phyloP scores from a whole-genome alignment of 345 rosid genomes.

The Populus deltoides region DNA sequence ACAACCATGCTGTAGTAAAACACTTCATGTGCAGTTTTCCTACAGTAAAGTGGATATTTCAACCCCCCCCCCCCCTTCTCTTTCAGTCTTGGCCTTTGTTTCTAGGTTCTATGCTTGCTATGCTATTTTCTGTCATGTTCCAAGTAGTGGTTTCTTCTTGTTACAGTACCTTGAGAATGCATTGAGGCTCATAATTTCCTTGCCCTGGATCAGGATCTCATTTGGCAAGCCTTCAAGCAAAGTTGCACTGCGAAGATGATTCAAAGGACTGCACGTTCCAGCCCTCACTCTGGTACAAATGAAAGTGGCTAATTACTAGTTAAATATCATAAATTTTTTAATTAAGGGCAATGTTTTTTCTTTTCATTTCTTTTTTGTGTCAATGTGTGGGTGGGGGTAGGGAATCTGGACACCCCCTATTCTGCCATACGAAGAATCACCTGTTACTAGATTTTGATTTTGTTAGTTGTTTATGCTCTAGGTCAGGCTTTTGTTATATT shows the following conservation, averaged over 20 bases:
- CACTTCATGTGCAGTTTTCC: neutral
- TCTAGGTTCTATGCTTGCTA: neutral
- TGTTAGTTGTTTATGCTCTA: constrained; percentile 26
- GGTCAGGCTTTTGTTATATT: constrained; percentile 81
- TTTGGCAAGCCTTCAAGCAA: constrained; percentile 58
- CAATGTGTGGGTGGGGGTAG: neutral
- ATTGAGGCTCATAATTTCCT: neutral
- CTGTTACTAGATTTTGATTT: constrained; percentile 1
- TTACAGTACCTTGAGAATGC: neutral
- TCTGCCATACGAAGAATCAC: neutral
- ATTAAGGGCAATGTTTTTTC: too few relatives aligned
- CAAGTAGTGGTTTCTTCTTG: neutral
- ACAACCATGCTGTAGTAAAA: neutral
- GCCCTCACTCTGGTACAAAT: constrained; percentile 56
- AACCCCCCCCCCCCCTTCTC: too few relatives aligned
- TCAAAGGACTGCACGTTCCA: constrained; percentile 40
- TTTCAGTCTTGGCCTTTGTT: neutral
- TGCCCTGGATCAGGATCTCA: constrained; percentile 49
- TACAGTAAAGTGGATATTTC: neutral
- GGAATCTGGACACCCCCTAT: neutral
- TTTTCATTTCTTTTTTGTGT: neutral
- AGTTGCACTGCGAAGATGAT: constrained; percentile 67
- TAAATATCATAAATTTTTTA: neutral
- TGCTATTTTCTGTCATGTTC: neutral
- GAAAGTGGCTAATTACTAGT: neutral